phyloP scores from a whole-genome alignment of 2,329 filamentous ascomycete species.

The Xylaria arbuscula region DNA sequence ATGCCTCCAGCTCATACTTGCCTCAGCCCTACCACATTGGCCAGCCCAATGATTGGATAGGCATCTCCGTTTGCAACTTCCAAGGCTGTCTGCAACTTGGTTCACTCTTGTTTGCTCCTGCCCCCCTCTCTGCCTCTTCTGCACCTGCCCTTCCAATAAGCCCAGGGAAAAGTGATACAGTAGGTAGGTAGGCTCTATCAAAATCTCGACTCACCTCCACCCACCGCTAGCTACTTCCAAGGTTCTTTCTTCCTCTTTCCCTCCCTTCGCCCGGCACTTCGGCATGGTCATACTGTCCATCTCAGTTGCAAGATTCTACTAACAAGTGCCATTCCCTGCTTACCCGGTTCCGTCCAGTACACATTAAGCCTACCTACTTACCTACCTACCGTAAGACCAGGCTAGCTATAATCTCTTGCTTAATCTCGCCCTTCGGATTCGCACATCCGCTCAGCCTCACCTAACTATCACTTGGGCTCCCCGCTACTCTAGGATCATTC shows the following conservation, averaged over 20 bases:
- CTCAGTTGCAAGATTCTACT: neutral
- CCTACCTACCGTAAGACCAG: neutral
- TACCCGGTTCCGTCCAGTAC: conserved; percentile 1
- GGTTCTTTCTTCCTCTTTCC: neutral
- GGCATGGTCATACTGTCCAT: conserved; percentile 6
- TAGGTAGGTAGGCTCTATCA: neutral
- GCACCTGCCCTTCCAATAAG: neutral
- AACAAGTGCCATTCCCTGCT: conserved; percentile 3
- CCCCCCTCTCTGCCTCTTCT: neutral
- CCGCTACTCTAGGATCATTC: conserved; percentile 7
- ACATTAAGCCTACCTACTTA: neutral
- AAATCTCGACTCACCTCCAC: neutral
- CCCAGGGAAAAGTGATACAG: neutral
- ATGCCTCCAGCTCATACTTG: neutral
- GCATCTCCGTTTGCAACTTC: conserved; percentile 1
- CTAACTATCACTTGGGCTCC: conserved; percentile 5
- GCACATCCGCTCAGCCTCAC: conserved; percentile 23
- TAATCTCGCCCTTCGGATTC: neutral
- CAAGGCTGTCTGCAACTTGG: neutral
- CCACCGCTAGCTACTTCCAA: neutral
- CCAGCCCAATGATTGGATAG: neutral
- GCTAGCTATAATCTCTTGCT: neutral
- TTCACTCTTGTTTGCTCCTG: neutral
- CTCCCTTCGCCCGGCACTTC: neutral
- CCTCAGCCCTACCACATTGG: neutral